A percentile compares a stretch with the other conserved stretches of the same genome.
Conservation (phyloP, 140 eudicot species). For the Eryngium alpinum region DNA sequence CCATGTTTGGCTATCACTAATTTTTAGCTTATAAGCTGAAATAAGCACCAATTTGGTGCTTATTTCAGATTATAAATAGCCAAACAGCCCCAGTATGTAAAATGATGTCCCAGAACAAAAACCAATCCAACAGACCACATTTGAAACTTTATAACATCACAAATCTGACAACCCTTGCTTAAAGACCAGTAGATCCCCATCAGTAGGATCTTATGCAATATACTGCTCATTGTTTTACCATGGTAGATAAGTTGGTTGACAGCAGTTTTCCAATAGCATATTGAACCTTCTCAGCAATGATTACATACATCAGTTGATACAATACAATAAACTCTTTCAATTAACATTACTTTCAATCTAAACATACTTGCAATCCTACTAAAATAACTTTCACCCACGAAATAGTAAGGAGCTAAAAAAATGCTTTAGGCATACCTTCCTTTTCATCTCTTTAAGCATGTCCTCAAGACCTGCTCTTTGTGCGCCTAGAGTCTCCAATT, state of each 20-base stretch:
- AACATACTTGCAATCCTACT: no score
- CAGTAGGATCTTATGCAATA: background rate
- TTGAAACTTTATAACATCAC: background rate
- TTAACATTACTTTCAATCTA: no score
- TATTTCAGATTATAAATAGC: no score
- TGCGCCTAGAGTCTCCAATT: conserved; percentile 88
- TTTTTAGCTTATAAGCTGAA: no score
- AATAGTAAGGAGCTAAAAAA: background rate
- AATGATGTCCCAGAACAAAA: background rate
- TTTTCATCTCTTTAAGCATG: conserved; percentile 97
- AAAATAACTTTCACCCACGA: background rate
- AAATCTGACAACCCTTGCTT: background rate
- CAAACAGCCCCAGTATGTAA: no score
- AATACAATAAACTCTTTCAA: background rate
- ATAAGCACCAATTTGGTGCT: no score
- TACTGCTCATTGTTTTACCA: background rate
- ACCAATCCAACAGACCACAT: background rate
- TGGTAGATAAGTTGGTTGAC: background rate
- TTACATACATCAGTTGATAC: background rate
- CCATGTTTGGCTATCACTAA: no score
- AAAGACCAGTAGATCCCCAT: background rate
- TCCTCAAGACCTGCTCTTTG: conserved; percentile 98
- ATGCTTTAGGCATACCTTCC: conserved; percentile 51
- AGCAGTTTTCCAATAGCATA: background rate
- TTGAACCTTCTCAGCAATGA: background rate